Conservation (phyloP, 78 protist genomes). For the Carpediemonas membranifera region DNA sequence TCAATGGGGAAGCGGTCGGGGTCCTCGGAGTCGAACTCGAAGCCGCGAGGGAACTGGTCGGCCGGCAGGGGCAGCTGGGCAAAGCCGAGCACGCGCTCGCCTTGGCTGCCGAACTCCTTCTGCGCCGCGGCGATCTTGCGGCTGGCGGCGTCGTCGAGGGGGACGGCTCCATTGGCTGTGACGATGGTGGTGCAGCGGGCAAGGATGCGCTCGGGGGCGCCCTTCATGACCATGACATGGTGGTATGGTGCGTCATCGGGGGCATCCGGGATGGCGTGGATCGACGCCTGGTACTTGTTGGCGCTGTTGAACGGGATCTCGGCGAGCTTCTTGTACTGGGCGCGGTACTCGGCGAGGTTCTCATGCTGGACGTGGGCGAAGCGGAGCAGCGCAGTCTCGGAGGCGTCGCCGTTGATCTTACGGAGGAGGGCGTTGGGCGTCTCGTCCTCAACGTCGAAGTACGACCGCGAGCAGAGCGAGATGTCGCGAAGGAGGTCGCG, state of each 20-base stretch:
- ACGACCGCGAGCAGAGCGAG: background rate
- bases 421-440: background rate
- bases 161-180: background rate
- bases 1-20: conserved; percentile 21
- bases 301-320: background rate
- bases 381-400: conserved; percentile 70
- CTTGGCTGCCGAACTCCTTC: background rate
- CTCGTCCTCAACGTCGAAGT: background rate
- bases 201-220: conserved; percentile 73
- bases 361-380: conserved; percentile 9
- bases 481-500: background rate
- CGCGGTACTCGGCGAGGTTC: background rate
- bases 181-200: background rate
- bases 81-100: background rate
- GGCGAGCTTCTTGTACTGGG: background rate
- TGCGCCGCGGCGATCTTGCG: background rate
- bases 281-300: background rate
- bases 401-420: conserved; percentile 53
- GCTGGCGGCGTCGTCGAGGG: background rate
- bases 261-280: background rate
- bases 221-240: conserved; percentile 45
- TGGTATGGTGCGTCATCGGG: background rate
- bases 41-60: background rate
- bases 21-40: conserved; percentile 14
- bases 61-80: background rate